phyloP scores from a whole-genome alignment of 2,329 filamentous ascomycete species.

The Metarhizium album region DNA sequence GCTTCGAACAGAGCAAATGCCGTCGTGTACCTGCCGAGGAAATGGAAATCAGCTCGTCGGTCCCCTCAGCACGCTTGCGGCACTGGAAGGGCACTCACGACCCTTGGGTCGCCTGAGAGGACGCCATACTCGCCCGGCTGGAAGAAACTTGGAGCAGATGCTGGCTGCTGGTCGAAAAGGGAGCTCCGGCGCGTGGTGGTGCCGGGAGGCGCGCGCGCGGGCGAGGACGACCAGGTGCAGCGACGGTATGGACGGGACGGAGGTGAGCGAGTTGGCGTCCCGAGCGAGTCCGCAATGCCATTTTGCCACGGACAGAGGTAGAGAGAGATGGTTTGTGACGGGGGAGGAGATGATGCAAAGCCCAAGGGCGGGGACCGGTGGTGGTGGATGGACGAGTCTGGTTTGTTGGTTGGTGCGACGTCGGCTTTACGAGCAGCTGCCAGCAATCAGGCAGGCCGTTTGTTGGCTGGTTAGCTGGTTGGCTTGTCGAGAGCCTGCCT shows the following conservation, averaged over 20 bases:
- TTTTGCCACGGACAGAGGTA: not conserved
- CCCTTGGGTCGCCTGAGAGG: not conserved
- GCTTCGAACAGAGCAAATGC: constrained; percentile 1
- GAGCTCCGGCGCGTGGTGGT: not conserved
- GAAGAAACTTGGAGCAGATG: not conserved
- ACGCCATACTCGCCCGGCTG: not conserved
- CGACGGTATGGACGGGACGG: not conserved
- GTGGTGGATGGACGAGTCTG: not conserved
- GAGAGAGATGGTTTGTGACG: not conserved
- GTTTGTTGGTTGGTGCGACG: not conserved
- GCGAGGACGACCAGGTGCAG: not conserved
- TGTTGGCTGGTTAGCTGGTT: no score
- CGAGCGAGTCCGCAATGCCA: not conserved
- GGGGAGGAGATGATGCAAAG: not conserved
- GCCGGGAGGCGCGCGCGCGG: not conserved
- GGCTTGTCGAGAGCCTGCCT: no score
- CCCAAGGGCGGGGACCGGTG: not conserved
- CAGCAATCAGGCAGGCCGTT: no score
- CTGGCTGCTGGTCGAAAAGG: not conserved
- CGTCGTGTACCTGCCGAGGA: not conserved
- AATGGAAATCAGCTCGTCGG: not conserved
- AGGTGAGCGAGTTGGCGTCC: not conserved
- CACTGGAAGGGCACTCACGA: not conserved
- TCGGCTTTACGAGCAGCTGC: not conserved
- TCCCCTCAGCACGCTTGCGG: not conserved